phyloP scores from a whole-genome alignment of 176 grass and related monocot genomes.

The Paspalum vaginatum region DNA sequence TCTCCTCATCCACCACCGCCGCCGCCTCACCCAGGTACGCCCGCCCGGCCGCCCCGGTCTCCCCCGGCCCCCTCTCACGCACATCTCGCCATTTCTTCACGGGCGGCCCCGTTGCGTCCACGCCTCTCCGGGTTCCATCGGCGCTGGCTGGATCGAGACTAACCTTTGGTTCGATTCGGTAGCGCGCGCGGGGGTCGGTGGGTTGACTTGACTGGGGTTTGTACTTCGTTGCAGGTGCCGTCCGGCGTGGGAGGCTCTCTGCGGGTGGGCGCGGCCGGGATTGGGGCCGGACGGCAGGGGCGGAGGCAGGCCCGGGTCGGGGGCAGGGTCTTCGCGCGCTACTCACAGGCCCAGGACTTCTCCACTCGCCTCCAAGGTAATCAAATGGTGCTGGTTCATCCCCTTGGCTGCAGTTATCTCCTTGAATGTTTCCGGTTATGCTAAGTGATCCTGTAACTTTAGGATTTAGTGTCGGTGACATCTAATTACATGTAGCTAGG shows the following conservation, averaged over 20 bases:
- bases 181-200: neutral
- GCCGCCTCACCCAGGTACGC: constrained; percentile 29
- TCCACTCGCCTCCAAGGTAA: constrained; percentile 77
- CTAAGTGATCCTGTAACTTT: neutral
- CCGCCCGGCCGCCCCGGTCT: neutral
- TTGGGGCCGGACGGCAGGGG: constrained; percentile 6
- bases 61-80: neutral
- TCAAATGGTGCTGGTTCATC: neutral
- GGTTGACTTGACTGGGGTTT: constrained; percentile 2
- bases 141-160: neutral
- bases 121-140: too few species aligned
- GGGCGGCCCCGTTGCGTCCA: neutral
- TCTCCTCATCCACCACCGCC: constrained; percentile 47
- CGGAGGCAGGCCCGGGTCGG: neutral
- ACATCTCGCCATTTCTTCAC: neutral
- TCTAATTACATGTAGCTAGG: neutral
- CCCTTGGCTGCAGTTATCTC: neutral
- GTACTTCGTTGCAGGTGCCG: neutral
- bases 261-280: constrained; percentile 38
- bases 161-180: neutral
- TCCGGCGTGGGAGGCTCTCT: neutral
- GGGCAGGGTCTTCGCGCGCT: constrained; percentile 57
- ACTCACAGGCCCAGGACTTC: constrained; percentile 69
- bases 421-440: neutral
- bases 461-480: neutral